Evolutionary conservation across 495 filamentous ascomycete genomes (phyloP), one percentile per base, ranked within the genome.

Genomic region (Pseudotulostoma volvatum): DNA sequence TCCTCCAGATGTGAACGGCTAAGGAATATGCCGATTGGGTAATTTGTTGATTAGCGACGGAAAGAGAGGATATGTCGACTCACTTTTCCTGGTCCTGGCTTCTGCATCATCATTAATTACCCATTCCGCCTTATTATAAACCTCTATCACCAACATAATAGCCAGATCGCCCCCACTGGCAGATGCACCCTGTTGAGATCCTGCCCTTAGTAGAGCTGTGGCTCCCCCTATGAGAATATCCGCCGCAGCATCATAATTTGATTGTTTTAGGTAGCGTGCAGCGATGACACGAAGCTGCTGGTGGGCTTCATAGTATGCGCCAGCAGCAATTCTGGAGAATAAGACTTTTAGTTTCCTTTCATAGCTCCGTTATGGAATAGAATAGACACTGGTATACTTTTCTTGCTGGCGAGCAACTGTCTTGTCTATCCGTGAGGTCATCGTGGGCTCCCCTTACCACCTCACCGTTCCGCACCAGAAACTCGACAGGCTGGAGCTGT

Each of bases 221-320:
- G 90, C 83, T 45, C 92, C 90, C 40, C 74, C 77, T 54, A 74
- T 79, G 39, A 99, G 65, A 45, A 96, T 77, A 42, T 93, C 81
- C 52, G 86, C 74, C 13, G 90, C 92, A 3, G 84, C 76, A 52
- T 68, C 57, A 64, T 77, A 94, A 70, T 90, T 85, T 31, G 67
- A 61, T 18, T 76, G 66, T 58, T 95, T 95, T 48, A 83, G 71
- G 56, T 99, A 94, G 19, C 90, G 84, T 34, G 81, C 80, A 23
- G 86, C 83, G 46, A 96, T 84, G 20, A 93, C 84, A 25, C 90
- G 82, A 41, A 93, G 78, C 64, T 97, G 92, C 57, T 97, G 90
- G 57, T 93, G 85, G 38, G 90, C 90, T 70, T 97, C 90, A 63
- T 97, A 97, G 66, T 74, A 94, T 49, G 84, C 74, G 43, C 90